These are phyloP conservation scores for Colletotrichum sp. DNA, from an alignment of 2,329 filamentous ascomycete species.

Conservation along the genomic window DNA sequence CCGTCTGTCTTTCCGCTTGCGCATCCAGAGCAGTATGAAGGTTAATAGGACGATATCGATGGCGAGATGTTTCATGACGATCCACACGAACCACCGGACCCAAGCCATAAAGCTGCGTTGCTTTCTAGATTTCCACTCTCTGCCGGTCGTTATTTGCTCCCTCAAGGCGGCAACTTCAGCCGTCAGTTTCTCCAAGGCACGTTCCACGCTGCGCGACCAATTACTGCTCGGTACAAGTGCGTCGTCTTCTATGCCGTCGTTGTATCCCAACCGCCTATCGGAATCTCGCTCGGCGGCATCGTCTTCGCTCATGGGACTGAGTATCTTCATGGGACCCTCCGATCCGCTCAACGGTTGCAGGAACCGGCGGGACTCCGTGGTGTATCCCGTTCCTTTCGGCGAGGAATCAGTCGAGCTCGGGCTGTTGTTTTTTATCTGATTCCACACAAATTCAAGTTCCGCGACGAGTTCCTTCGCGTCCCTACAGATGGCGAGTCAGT, in stretches of 20 bases:
- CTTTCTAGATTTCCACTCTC: slow-evolving; percentile 72
- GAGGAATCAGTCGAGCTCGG: slow-evolving; percentile 66
- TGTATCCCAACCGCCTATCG: slow-evolving; percentile 47
- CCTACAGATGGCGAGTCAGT: slow-evolving; percentile 36
- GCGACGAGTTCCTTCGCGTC: slow-evolving; percentile 87
- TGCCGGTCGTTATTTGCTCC: slow-evolving; percentile 83
- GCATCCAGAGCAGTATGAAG: slow-evolving; percentile 74
- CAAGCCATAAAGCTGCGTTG: slow-evolving; percentile 71
- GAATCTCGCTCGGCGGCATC: slow-evolving; percentile 69
- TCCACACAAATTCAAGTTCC: slow-evolving; percentile 99
- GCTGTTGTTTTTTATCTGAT: slow-evolving; percentile 90
- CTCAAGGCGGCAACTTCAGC: slow-evolving; percentile 90
- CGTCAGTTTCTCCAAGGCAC: slow-evolving; percentile 85
- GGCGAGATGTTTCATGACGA: slow-evolving; percentile 73
- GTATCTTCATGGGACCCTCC: slow-evolving; percentile 68
- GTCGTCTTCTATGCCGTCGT: slow-evolving; percentile 50
- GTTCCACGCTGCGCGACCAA: slow-evolving; percentile 85
- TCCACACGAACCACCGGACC: slow-evolving; percentile 74
- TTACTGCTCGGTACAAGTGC: slow-evolving; percentile 53
- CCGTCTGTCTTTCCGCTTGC: slow-evolving; percentile 71
- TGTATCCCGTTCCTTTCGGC: slow-evolving; percentile 47
- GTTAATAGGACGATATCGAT: slow-evolving; percentile 72
- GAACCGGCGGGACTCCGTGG: slow-evolving; percentile 46
- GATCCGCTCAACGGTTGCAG: slow-evolving; percentile 52
- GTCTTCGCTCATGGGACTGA: slow-evolving; percentile 87